These are phyloP conservation scores for Mycena albidolilacea DNA, from an alignment of 768 basidiomycete genomes.

Conservation along the genomic window DNA sequence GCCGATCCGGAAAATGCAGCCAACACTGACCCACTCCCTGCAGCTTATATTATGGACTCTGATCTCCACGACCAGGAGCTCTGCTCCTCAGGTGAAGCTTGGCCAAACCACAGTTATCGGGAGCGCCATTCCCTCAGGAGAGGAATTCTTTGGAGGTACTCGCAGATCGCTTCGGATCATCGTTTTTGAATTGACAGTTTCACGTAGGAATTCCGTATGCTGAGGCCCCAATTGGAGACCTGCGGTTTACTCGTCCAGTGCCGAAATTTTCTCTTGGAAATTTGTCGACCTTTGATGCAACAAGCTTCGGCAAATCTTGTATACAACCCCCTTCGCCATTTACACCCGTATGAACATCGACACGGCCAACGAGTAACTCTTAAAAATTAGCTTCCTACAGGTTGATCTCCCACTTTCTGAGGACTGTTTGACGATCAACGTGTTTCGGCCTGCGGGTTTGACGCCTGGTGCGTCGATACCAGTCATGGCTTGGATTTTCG, in stretches of 20 bases:
- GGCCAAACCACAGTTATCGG: slow-evolving; percentile 45
- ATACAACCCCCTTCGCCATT: slow-evolving; percentile 33
- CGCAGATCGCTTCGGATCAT: background rate
- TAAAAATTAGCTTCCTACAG: background rate
- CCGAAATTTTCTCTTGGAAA: slow-evolving; percentile 34
- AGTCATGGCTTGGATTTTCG: slow-evolving; percentile 28
- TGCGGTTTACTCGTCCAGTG: slow-evolving; percentile 45
- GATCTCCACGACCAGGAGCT: background rate
- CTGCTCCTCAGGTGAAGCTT: slow-evolving; percentile 23
- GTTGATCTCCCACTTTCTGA: slow-evolving; percentile 15
- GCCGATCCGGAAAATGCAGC: background rate
- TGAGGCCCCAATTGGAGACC: slow-evolving; percentile 42
- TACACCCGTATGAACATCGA: slow-evolving; percentile 1
- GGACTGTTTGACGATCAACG: slow-evolving; percentile 61
- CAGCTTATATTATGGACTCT: slow-evolving; percentile 3
- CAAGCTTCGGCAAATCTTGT: slow-evolving; percentile 40
- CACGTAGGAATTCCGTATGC: slow-evolving; percentile 36
- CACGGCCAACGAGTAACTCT: background rate
- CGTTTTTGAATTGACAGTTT: background rate
- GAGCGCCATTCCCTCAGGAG: slow-evolving; percentile 32
- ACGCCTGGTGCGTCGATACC: background rate
- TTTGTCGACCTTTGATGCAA: slow-evolving; percentile 39
- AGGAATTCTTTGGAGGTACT: slow-evolving; percentile 25
- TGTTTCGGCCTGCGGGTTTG: slow-evolving; percentile 56
- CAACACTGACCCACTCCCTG: background rate